phyloP scores from a whole-genome alignment of 306 rosid species.

The Prinsepia uniflora region DNA sequence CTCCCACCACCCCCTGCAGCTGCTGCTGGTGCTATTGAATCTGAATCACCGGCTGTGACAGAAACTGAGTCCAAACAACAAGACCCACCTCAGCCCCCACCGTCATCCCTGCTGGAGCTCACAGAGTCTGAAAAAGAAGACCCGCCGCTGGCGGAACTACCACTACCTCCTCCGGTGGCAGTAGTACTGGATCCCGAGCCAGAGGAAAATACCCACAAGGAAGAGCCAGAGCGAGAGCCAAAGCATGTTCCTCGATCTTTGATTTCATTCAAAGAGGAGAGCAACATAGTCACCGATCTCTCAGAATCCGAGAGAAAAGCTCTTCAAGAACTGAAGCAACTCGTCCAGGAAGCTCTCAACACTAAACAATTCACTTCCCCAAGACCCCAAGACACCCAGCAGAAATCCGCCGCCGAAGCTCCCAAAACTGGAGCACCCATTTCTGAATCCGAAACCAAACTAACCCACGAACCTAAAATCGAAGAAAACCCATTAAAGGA shows the following conservation, averaged over 20 bases:
- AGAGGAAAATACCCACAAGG: not conserved
- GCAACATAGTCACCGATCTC: constrained; percentile 66
- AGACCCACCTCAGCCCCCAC: not conserved
- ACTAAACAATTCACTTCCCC: constrained; percentile 22
- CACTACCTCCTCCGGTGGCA: not conserved
- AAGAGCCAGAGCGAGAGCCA: constrained; percentile 15
- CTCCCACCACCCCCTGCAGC: not conserved
- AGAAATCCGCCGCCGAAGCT: constrained; percentile 7
- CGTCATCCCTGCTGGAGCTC: not conserved
- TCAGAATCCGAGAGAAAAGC: constrained; percentile 49
- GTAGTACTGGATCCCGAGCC: constrained; percentile 1
- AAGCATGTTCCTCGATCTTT: constrained; percentile 39
- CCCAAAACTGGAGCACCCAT: constrained; percentile 12
- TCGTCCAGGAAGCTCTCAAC: constrained; percentile 37
- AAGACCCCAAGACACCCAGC: not conserved
- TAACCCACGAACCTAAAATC: constrained; percentile 15
- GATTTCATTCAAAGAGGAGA: constrained; percentile 76
- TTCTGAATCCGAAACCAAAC: constrained; percentile 20
- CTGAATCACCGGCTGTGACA: not conserved
- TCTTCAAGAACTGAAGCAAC: constrained; percentile 45
- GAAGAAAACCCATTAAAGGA: constrained; percentile 29
- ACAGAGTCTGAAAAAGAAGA: constrained; percentile 13
- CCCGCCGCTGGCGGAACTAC: constrained; percentile 8
- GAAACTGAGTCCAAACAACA: not conserved
- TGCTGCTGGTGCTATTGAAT: not conserved